Evolutionary conservation across 2,329 filamentous ascomycete genomes (phyloP).

Genomic region (Trichoderma hamatum): DNA sequence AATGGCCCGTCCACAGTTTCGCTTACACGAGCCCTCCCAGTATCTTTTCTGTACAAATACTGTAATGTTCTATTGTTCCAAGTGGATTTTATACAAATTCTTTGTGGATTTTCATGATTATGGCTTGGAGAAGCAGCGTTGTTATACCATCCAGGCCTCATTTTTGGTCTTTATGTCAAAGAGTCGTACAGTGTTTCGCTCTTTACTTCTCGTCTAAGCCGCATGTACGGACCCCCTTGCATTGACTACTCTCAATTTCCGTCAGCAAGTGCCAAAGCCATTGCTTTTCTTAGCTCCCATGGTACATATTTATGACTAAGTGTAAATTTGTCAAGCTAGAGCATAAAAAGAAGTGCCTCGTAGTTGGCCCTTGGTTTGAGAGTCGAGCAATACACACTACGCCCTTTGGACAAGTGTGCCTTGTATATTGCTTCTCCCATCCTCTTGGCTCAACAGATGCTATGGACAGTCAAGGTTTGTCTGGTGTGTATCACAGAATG

Average conservation of each 20-base stretch:
- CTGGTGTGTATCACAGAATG: conserved; percentile 8
- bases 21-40: conserved; percentile 24
- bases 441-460: neutral
- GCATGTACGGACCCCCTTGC: neutral
- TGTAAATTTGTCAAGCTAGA: neutral
- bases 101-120: neutral
- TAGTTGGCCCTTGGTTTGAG: neutral
- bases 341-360: neutral
- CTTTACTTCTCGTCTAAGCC: conserved; percentile 2
- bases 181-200: neutral
- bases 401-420: conserved; percentile 4
- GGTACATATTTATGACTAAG: neutral
- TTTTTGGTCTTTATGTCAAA: neutral
- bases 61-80: conserved; percentile 10
- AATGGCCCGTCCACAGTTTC: conserved; percentile 23
- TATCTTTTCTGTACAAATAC: conserved; percentile 6
- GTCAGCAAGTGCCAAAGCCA: neutral
- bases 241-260: neutral
- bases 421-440: neutral
- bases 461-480: conserved; percentile 2
- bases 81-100: conserved; percentile 7
- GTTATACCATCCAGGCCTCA: neutral
- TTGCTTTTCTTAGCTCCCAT: neutral
- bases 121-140: conserved; percentile 9
- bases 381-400: neutral